Evolutionary conservation across 768 basidiomycete genomes (phyloP).

Genomic region (Hydnum rufescens): DNA sequence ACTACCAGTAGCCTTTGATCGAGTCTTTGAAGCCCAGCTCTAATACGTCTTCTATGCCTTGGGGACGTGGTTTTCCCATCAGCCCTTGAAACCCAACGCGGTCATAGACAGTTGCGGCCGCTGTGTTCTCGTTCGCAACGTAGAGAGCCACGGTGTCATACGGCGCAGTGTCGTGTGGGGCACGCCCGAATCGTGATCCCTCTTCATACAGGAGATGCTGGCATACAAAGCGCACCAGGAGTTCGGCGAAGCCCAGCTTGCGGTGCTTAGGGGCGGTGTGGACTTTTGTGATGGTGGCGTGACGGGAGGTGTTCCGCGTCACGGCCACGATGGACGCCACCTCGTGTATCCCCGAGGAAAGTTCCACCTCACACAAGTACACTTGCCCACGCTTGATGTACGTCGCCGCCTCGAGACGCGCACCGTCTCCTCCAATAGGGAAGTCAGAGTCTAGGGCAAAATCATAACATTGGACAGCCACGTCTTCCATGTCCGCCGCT

Average conservation of each 20-base stretch:
- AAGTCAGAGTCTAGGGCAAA: slow-evolving; percentile 50
- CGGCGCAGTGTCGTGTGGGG: slow-evolving; percentile 15
- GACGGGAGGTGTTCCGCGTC: slow-evolving; percentile 33
- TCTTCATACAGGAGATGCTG: slow-evolving; percentile 14
- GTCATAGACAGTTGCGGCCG: slow-evolving; percentile 36
- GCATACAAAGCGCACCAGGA: slow-evolving; percentile 30
- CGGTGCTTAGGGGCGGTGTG: slow-evolving; percentile 37
- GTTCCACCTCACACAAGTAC: slow-evolving; percentile 40
- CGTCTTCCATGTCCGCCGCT: slow-evolving; percentile 20
- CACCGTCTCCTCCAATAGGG: slow-evolving; percentile 22
- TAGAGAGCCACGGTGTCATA: slow-evolving; percentile 41
- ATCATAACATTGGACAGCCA: slow-evolving; percentile 30
- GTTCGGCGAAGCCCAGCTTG: slow-evolving; percentile 35
- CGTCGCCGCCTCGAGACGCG: slow-evolving; percentile 30
- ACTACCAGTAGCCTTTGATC: slow-evolving; percentile 46
- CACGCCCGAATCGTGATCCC: background rate
- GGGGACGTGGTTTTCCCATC: slow-evolving; percentile 13
- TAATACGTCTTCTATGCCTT: slow-evolving; percentile 31
- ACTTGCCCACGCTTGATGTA: slow-evolving; percentile 29
- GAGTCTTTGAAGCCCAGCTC: slow-evolving; percentile 41
- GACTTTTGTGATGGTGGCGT: slow-evolving; percentile 54
- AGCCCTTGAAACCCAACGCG: slow-evolving; percentile 50
- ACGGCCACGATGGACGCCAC: slow-evolving; percentile 50
- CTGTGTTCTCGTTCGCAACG: slow-evolving; percentile 36
- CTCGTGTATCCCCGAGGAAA: slow-evolving; percentile 3